phyloP scores from a whole-genome alignment of 2,329 filamentous ascomycete species.

The Fusarium xyrophilum region DNA sequence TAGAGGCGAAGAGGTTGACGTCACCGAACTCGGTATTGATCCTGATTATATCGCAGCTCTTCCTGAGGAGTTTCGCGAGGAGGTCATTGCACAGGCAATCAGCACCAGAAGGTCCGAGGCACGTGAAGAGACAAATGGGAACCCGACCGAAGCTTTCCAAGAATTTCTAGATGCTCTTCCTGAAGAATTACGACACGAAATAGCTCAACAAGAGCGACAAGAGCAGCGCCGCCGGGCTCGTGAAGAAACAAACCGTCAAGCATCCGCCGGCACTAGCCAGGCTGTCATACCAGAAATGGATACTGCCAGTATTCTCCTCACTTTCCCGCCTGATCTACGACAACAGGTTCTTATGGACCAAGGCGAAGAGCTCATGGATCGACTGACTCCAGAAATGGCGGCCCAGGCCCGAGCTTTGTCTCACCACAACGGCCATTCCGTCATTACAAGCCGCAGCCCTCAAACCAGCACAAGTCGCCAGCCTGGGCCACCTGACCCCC shows the following conservation, averaged over 20 bases:
- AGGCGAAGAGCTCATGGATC: slow-evolving; percentile 84
- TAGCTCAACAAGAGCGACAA: slow-evolving; percentile 87
- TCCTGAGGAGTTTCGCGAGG: slow-evolving; percentile 95
- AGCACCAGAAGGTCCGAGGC: slow-evolving; percentile 83
- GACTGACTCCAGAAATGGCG: slow-evolving; percentile 83
- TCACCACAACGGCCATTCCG: slow-evolving; percentile 48
- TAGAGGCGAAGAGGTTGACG: slow-evolving; percentile 85
- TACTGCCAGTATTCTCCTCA: slow-evolving; percentile 88
- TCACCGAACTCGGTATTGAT: slow-evolving; percentile 94
- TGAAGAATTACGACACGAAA: slow-evolving; percentile 85
- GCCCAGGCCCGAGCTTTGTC: slow-evolving; percentile 80
- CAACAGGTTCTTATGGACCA: slow-evolving; percentile 91
- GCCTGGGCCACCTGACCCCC: slow-evolving; percentile 48
- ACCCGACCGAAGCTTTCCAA: slow-evolving; percentile 84
- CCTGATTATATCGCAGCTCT: slow-evolving; percentile 93
- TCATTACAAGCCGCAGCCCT: slow-evolving; percentile 43
- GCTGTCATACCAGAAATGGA: slow-evolving; percentile 78
- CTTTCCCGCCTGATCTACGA: slow-evolving; percentile 82
- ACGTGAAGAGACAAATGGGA: slow-evolving; percentile 70
- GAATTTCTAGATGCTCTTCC: slow-evolving; percentile 95
- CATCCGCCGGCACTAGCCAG: slow-evolving; percentile 62
- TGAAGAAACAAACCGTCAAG: slow-evolving; percentile 77
- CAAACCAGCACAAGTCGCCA: slow-evolving; percentile 35
- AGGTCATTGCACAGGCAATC: slow-evolving; percentile 91
- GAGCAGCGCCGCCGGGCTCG: slow-evolving; percentile 89